These are phyloP conservation scores for Euphorbia corollata DNA, from an alignment of 441 rosid species.

Conservation along the genomic window DNA sequence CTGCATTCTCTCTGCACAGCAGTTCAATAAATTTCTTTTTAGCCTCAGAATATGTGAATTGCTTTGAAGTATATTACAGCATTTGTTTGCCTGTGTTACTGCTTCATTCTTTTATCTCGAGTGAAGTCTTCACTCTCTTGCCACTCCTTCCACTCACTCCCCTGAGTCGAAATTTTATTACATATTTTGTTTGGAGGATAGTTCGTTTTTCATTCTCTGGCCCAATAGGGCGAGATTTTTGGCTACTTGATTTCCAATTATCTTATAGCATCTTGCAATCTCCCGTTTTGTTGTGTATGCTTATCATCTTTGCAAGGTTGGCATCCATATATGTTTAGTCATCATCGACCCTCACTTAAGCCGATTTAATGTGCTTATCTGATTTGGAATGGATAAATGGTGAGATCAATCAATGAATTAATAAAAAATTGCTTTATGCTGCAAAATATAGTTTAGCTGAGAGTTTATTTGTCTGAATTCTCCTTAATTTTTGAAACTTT, in stretches of 20 bases:
- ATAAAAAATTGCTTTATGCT: not conserved
- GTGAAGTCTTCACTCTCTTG: no score
- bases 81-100: no score
- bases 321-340: not conserved
- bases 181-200: no score
- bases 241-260: no score
- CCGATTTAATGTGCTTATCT: not conserved
- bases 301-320: not conserved
- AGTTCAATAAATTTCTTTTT: not conserved
- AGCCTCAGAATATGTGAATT: not conserved
- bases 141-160: no score
- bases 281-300: not conserved
- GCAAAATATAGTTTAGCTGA: constrained; percentile 6
- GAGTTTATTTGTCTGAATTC: not conserved
- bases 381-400: not conserved
- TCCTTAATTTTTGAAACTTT: not conserved
- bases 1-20: not conserved
- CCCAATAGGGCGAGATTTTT: no score
- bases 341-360: not conserved
- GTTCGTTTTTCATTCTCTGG: no score
- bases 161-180: no score
- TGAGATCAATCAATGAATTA: not conserved
- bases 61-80: not conserved
- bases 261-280: no score
- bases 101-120: no score